phyloP scores from a whole-genome alignment of 169 alveolate genomes.

The Plasmodium coatneyi region DNA sequence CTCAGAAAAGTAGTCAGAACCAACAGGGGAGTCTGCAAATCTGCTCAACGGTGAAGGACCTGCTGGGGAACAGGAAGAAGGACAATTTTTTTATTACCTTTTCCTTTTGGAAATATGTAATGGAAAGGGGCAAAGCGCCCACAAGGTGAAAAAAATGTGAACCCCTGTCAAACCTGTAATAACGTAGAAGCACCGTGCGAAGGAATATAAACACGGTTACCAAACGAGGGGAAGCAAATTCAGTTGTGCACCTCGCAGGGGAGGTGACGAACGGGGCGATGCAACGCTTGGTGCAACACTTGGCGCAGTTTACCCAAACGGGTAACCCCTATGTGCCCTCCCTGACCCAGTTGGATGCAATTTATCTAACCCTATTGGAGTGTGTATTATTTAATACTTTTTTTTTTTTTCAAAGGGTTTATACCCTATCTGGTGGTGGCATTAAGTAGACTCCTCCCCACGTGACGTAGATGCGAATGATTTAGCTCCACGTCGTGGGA shows the following conservation, averaged over 20 bases:
- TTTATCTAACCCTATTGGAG: neutral
- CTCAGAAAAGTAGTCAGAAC: neutral
- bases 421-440: neutral
- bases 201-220: neutral
- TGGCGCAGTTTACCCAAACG: neutral
- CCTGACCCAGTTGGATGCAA: neutral
- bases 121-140: neutral
- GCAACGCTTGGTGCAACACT: neutral
- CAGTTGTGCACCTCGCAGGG: neutral
- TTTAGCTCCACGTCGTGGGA: neutral
- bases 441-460: neutral
- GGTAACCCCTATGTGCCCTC: neutral
- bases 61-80: neutral
- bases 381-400: neutral
- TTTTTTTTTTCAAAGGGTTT: neutral
- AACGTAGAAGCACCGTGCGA: neutral
- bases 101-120: conserved; percentile 15
- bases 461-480: neutral
- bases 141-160: neutral
- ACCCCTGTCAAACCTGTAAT: neutral
- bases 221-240: neutral
- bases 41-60: conserved; percentile 6
- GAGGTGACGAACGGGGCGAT: neutral
- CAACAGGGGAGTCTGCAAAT: conserved; percentile 3
- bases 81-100: conserved; percentile 21